Evolutionary conservation across 129 eudicot genomes (phyloP).

Genomic region (Pittosporum tobira): DNA sequence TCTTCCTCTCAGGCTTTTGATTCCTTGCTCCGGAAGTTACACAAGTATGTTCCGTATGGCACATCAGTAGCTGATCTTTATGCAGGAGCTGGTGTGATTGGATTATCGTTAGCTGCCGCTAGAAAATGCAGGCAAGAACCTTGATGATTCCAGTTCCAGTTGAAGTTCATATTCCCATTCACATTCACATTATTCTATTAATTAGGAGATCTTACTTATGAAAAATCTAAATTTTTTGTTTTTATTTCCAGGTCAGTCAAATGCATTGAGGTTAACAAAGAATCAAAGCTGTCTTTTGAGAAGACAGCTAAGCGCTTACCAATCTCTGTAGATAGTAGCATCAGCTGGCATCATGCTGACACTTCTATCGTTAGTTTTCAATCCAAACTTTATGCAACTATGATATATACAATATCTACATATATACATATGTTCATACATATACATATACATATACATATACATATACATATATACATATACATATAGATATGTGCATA

Average conservation of each 20-base stretch:
- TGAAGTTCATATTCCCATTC: slow-evolving; percentile 1
- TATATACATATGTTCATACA: neutral
- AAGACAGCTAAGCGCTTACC: slow-evolving; percentile 86
- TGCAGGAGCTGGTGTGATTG: slow-evolving; percentile 98
- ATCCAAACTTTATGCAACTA: slow-evolving; percentile 5
- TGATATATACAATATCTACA: neutral
- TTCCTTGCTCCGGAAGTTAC: slow-evolving; percentile 78
- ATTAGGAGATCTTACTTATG: slow-evolving; percentile 4
- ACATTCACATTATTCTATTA: neutral
- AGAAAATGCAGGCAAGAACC: slow-evolving; percentile 72
- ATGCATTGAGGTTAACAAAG: slow-evolving; percentile 91
- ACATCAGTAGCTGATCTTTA: slow-evolving; percentile 89
- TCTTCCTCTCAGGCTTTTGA: slow-evolving; percentile 70
- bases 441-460: too few relatives aligned
- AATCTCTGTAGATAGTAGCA: slow-evolving; percentile 44
- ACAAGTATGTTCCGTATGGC: slow-evolving; percentile 79
- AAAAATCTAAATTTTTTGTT: neutral
- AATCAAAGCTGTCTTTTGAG: slow-evolving; percentile 78
- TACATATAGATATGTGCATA: too few relatives aligned
- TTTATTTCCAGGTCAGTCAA: slow-evolving; percentile 56
- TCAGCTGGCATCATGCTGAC: slow-evolving; percentile 98
- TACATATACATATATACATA: too few relatives aligned
- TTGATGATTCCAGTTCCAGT: slow-evolving; percentile 2
- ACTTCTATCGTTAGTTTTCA: slow-evolving; percentile 53
- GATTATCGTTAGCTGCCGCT: slow-evolving; percentile 77